These are phyloP conservation scores for Xylona heveae DNA, from an alignment of 495 filamentous ascomycete genomes.

Conservation along the genomic window DNA sequence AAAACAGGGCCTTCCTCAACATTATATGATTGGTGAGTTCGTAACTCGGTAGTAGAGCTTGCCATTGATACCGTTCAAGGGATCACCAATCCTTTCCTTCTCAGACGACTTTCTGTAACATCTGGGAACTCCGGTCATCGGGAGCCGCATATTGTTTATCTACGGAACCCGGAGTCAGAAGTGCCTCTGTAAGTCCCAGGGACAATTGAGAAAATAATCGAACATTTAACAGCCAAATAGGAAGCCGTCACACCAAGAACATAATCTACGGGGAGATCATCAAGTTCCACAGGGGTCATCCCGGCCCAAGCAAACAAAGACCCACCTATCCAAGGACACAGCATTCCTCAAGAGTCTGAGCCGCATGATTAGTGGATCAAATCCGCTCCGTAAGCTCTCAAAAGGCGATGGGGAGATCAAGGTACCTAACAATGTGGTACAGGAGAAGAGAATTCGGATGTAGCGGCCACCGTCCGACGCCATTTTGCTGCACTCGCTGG, in stretches of 20 bases:
- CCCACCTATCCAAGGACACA: slow-evolving; percentile 7
- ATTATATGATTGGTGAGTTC: background rate
- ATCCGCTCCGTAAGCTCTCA: slow-evolving; percentile 2
- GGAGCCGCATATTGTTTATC: background rate
- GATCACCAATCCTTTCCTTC: slow-evolving; percentile 1
- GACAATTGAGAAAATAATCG: background rate
- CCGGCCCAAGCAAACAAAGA: background rate
- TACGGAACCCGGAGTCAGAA: background rate
- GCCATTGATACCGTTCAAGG: background rate
- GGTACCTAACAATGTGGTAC: background rate
- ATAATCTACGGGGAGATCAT: slow-evolving; percentile 7
- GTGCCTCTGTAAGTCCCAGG: background rate
- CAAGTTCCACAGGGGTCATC: background rate
- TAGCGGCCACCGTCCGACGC: slow-evolving; percentile 13
- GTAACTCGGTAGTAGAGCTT: background rate
- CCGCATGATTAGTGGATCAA: slow-evolving; percentile 6
- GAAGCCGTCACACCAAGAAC: background rate
- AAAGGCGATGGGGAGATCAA: background rate
- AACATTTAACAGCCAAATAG: slow-evolving; percentile 1
- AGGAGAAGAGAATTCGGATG: slow-evolving; percentile 8
- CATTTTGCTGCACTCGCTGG: slow-evolving; percentile 14
- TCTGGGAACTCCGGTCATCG: background rate
- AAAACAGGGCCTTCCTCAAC: background rate
- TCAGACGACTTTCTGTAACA: background rate
- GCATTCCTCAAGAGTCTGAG: slow-evolving; percentile 8